Evolutionary conservation across 331 rosid genomes (phyloP).

Genomic region (Pyracantha coccinea): DNA sequence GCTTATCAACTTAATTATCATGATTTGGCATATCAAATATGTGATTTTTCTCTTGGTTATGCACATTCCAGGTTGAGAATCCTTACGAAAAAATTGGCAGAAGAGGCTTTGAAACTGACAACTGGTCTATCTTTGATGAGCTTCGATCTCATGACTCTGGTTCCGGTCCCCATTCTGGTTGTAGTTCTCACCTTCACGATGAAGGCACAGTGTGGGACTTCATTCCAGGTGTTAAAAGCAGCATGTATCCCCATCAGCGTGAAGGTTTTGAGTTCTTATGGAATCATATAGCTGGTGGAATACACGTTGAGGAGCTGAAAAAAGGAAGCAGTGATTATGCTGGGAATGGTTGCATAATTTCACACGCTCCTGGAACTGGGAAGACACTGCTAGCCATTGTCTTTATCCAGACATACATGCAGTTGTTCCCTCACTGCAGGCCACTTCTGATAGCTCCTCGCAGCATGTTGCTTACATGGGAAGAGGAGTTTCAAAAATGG

Average conservation of each 20-base stretch:
- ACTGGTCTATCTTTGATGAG: conserved; percentile 16
- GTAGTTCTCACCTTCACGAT: neutral
- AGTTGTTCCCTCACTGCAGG: conserved; percentile 30
- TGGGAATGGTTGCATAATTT: conserved; percentile 58
- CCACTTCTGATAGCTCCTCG: conserved; percentile 61
- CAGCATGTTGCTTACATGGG: conserved; percentile 73
- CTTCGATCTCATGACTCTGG: neutral
- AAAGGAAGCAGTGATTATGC: neutral
- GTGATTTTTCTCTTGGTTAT: neutral
- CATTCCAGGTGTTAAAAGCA: conserved; percentile 38
- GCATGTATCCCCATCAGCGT: conserved; percentile 49
- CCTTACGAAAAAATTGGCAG: conserved; percentile 19
- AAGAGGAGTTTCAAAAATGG: conserved; percentile 63
- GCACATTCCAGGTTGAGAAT: conserved; percentile 25
- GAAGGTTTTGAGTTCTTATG: conserved; percentile 73
- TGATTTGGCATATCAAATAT: neutral
- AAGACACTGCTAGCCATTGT: conserved; percentile 58
- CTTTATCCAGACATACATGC: conserved; percentile 46
- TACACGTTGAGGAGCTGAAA: conserved; percentile 23
- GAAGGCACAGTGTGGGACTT: conserved; percentile 63
- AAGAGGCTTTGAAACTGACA: conserved; percentile 12
- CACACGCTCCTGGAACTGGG: conserved; percentile 90
- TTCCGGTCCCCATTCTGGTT: conserved; percentile 7
- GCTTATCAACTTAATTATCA: neutral
- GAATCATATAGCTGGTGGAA: conserved; percentile 58